Evolutionary conservation across 768 basidiomycete species (phyloP).

Genomic region (Hortiboletus campestris): DNA sequence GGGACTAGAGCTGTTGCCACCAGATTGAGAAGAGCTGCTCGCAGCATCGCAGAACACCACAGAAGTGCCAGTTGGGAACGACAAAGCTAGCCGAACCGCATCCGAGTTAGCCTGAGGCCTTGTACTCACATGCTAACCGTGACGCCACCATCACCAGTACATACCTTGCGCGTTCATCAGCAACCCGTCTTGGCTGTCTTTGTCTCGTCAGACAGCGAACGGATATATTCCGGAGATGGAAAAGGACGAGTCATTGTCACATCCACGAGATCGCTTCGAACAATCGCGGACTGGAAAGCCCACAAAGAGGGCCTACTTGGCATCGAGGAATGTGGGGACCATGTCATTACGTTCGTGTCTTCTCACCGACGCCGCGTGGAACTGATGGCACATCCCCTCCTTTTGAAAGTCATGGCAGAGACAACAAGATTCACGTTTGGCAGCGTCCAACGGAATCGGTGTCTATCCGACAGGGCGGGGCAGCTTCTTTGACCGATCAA

Average conservation of each 20-base stretch:
- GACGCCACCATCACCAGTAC: constrained; percentile 54
- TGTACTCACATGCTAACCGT: background rate
- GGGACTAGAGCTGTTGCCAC: background rate
- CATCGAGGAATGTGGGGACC: constrained; percentile 67
- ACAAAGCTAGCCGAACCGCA: no score
- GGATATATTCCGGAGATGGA: constrained; percentile 84
- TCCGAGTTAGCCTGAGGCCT: no score
- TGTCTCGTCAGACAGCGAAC: constrained; percentile 70
- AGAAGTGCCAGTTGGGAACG: background rate
- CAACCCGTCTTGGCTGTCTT: constrained; percentile 57
- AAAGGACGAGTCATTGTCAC: constrained; percentile 76
- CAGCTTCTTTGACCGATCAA: constrained; percentile 51
- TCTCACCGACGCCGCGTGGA: background rate
- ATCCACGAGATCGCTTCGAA: constrained; percentile 72
- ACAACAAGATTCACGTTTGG: constrained; percentile 86
- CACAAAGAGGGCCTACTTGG: constrained; percentile 78
- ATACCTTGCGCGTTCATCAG: constrained; percentile 73
- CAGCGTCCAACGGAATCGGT: constrained; percentile 46
- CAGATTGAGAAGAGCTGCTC: background rate
- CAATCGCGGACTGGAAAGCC: constrained; percentile 71
- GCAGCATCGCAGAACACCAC: background rate
- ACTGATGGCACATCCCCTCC: background rate
- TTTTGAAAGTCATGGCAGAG: constrained; percentile 62
- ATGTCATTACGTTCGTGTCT: constrained; percentile 72
- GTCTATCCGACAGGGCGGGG: constrained; percentile 49